Conservation (phyloP, 305 asterid genomes). For the Solanum aculeatissimum region DNA sequence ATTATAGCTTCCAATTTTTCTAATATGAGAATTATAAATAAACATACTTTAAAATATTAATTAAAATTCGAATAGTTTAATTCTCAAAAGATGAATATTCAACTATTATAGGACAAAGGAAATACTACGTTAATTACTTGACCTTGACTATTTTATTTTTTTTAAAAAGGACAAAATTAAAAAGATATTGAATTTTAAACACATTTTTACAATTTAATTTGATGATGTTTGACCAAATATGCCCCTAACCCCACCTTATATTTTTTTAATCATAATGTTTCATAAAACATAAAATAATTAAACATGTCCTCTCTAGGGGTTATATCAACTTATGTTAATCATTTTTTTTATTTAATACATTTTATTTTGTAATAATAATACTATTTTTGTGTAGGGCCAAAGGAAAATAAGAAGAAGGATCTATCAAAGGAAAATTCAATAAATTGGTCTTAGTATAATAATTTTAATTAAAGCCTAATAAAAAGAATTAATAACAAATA, state of each 20-base stretch:
- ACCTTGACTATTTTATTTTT: background rate
- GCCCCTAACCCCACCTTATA: background rate
- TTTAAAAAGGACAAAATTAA: background rate
- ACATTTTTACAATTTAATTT: background rate
- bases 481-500: background rate
- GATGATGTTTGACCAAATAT: background rate
- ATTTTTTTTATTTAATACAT: background rate
- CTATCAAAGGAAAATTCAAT: background rate
- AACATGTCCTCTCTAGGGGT: background rate
- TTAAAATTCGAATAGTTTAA: background rate
- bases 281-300: background rate
- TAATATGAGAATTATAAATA: background rate
- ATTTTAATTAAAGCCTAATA: background rate
- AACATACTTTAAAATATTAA: background rate
- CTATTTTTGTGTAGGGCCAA: background rate
- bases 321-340: background rate
- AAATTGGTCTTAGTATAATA: background rate
- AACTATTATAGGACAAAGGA: background rate
- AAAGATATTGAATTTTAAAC: background rate
- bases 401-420: background rate
- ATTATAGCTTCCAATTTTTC: background rate
- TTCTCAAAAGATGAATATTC: fast-evolving
- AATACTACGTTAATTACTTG: background rate
- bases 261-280: background rate
- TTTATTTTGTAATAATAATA: background rate